Conservation (phyloP, 495 filamentous ascomycete species). For the Glonium stellatum region DNA sequence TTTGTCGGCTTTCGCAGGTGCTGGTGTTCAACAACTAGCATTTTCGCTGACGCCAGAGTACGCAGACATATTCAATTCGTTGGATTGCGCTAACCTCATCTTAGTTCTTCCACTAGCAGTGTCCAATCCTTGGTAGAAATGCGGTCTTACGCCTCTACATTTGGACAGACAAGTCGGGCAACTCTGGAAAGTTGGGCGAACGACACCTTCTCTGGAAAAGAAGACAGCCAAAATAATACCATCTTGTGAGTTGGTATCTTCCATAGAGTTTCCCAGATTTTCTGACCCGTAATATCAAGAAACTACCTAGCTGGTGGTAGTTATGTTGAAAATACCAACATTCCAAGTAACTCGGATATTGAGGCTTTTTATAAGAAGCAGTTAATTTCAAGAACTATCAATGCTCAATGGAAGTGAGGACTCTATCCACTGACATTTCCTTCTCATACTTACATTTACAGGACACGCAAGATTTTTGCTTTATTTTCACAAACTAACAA, state of each 20-base stretch:
- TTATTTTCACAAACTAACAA: conserved; percentile 4
- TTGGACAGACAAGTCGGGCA: background rate
- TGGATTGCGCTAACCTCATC: background rate
- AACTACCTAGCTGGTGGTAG: conserved; percentile 5
- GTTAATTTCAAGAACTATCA: conserved; percentile 7
- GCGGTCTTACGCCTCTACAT: background rate
- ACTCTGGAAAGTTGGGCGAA: conserved; percentile 4
- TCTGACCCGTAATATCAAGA: background rate
- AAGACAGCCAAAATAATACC: conserved; percentile 3
- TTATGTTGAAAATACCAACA: conserved; percentile 4
- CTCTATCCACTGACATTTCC: background rate
- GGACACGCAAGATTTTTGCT: conserved; percentile 3
- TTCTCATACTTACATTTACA: background rate
- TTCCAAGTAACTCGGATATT: conserved; percentile 6
- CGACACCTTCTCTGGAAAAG: background rate
- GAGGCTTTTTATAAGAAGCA: conserved; percentile 17
- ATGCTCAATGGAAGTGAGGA: conserved; percentile 8
- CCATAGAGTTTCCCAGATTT: background rate
- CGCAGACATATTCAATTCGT: background rate
- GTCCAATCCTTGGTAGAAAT: background rate
- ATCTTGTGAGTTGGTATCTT: conserved; percentile 1
- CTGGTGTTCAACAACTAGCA: background rate
- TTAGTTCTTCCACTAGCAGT: background rate
- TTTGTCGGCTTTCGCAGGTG: background rate
- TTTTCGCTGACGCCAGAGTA: conserved; percentile 2